Evolutionary conservation across 2,329 filamentous ascomycete species (phyloP).

Genomic region (Thelonectria discophora): DNA sequence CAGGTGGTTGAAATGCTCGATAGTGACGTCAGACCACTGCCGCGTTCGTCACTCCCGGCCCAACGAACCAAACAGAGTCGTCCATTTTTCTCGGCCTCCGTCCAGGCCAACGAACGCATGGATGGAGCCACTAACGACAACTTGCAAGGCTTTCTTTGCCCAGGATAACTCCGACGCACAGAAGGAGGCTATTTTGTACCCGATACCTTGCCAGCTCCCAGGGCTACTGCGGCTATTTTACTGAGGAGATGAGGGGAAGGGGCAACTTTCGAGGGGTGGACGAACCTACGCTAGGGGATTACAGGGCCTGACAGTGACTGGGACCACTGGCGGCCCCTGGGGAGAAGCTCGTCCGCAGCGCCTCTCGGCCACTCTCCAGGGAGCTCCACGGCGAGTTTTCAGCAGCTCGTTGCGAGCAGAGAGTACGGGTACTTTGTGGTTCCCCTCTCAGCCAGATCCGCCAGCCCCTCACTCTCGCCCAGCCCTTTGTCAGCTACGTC

Average conservation of each 20-base stretch:
- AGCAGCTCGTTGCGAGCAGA: not conserved
- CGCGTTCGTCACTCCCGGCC: not conserved
- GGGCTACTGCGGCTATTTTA: conserved; percentile 11
- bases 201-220: conserved; percentile 7
- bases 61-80: conserved; percentile 10
- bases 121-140: conserved; percentile 12
- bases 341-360: conserved; percentile 4
- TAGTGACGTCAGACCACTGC: conserved; percentile 18
- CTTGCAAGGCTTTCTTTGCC: conserved; percentile 8
- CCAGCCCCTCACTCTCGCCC: conserved; percentile 4
- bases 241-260: conserved; percentile 11
- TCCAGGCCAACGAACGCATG: conserved; percentile 10
- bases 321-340: conserved; percentile 14
- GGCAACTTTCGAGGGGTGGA: conserved; percentile 16
- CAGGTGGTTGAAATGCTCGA: conserved; percentile 16
- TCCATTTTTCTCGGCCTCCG: conserved; percentile 1
- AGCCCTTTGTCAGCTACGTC: conserved; percentile 9
- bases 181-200: conserved; percentile 23
- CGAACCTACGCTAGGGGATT: not conserved
- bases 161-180: conserved; percentile 24
- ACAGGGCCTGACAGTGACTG: conserved; percentile 7
- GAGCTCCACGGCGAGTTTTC: conserved; percentile 15
- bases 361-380: conserved; percentile 18
- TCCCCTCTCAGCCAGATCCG: conserved; percentile 7
- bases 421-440: not conserved